phyloP scores from a whole-genome alignment of 805 yeast species.

The Kodamaea laetipori region DNA sequence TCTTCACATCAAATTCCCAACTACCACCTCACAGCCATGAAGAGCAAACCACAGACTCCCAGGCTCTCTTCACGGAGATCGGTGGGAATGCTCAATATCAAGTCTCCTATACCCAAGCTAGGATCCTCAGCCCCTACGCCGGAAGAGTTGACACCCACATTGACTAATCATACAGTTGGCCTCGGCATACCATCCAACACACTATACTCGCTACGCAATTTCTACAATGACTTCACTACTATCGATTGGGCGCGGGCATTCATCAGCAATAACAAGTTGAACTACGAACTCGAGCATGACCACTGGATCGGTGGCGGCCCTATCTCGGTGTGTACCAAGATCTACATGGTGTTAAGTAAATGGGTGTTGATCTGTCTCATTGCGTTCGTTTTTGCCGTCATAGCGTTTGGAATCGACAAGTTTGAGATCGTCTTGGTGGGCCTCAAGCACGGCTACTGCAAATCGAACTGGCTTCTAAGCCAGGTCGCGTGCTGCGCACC shows the following conservation, averaged over 20 bases:
- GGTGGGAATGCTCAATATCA: conserved; percentile 10
- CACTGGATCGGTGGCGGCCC: conserved; percentile 21
- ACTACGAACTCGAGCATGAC: conserved; percentile 38
- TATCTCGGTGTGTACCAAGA: conserved; percentile 25
- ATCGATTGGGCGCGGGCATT: conserved; percentile 60
- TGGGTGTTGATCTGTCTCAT: conserved; percentile 53
- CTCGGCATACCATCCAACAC: conserved; percentile 32
- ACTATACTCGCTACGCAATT: conserved; percentile 31
- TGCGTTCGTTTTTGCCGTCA: conserved; percentile 47
- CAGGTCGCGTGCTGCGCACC: conserved; percentile 39
- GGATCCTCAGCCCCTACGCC: conserved; percentile 7
- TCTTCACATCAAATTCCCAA: neutral
- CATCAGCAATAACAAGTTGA: conserved; percentile 44
- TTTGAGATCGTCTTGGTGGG: conserved; percentile 52
- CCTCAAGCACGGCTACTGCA: conserved; percentile 54
- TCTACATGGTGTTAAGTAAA: conserved; percentile 43
- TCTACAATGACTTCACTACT: conserved; percentile 62
- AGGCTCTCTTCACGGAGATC: conserved; percentile 9
- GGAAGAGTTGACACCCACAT: conserved; percentile 6
- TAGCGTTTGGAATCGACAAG: conserved; percentile 52
- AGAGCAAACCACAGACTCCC: conserved; percentile 4
- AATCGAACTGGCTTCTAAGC: conserved; percentile 44
- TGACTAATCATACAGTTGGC: conserved; percentile 35
- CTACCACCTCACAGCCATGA: conserved; percentile 5
- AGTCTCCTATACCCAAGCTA: conserved; percentile 9